These are phyloP conservation scores for Ogataea pilisensis DNA, from an alignment of 805 yeast genomes.

Conservation along the genomic window DNA sequence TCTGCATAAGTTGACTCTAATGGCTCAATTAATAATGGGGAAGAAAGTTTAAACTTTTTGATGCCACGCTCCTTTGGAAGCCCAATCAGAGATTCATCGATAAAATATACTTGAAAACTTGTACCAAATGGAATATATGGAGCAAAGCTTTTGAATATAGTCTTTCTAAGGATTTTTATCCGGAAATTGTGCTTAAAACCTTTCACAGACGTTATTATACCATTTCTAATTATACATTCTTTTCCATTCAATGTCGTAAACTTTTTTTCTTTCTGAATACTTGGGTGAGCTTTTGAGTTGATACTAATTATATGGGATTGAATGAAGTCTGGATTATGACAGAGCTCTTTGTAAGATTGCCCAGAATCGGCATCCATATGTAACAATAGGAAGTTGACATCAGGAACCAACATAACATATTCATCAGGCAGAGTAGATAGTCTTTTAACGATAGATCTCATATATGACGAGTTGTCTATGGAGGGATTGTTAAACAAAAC, in stretches of 20 bases:
- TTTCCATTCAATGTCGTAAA: slow-evolving; percentile 51
- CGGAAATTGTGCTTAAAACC: slow-evolving; percentile 50
- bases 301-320: slow-evolving; percentile 56
- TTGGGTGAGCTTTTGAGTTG: slow-evolving; percentile 22
- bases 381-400: slow-evolving; percentile 41
- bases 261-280: slow-evolving; percentile 26
- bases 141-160: slow-evolving; percentile 50
- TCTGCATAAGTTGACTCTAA: neutral
- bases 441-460: slow-evolving; percentile 40
- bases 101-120: slow-evolving; percentile 50
- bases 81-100: slow-evolving; percentile 55
- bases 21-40: neutral
- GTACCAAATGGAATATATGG: slow-evolving; percentile 57
- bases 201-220: slow-evolving; percentile 48
- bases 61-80: slow-evolving; percentile 24
- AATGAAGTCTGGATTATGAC: slow-evolving; percentile 57
- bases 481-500: slow-evolving; percentile 63
- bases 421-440: slow-evolving; percentile 43
- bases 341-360: slow-evolving; percentile 43
- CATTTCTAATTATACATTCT: slow-evolving; percentile 53
- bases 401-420: slow-evolving; percentile 65
- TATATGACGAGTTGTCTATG: slow-evolving; percentile 41
- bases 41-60: slow-evolving; percentile 1
- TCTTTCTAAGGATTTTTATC: slow-evolving; percentile 41
- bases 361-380: slow-evolving; percentile 37